phyloP scores from a whole-genome alignment of 345 rosid genomes.

The Excoecaria cochinchinensis region DNA sequence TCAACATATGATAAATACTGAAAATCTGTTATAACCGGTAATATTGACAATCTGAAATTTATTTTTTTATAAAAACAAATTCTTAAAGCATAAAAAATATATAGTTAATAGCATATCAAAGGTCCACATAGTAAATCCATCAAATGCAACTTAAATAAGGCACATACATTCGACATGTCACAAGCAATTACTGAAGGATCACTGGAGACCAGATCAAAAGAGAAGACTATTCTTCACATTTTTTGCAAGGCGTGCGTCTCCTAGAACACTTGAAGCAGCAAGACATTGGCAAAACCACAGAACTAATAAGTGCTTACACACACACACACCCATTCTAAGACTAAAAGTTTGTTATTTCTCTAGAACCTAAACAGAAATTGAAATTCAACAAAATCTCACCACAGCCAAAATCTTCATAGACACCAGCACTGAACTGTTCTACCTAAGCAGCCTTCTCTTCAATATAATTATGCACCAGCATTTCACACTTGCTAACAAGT shows the following conservation, averaged over 20 bases:
- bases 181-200: slow-evolving; percentile 83
- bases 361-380: slow-evolving; percentile 12
- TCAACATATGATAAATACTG: neutral
- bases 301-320: neutral
- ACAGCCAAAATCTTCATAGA: slow-evolving; percentile 99
- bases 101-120: too few species aligned
- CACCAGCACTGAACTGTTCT: too few species aligned
- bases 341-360: neutral
- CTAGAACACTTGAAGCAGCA: slow-evolving; percentile 36
- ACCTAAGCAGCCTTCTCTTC: too few species aligned
- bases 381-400: slow-evolving; percentile 49
- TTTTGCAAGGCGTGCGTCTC: slow-evolving; percentile 83
- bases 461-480: too few species aligned
- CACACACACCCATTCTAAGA: neutral
- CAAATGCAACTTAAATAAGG: neutral
- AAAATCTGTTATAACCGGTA: neutral
- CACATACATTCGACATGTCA: slow-evolving; percentile 82
- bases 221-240: slow-evolving; percentile 82
- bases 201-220: slow-evolving; percentile 85
- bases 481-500: too few species aligned
- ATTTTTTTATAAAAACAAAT: neutral
- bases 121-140: neutral
- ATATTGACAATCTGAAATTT: neutral
- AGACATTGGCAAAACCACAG: slow-evolving; percentile 1
- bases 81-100: too few species aligned